A percentile compares a stretch with the other conserved stretches of the same genome.
Evolutionary conservation across 495 filamentous ascomycete species (phyloP).

Genomic region (Neurospora tetraspora): DNA sequence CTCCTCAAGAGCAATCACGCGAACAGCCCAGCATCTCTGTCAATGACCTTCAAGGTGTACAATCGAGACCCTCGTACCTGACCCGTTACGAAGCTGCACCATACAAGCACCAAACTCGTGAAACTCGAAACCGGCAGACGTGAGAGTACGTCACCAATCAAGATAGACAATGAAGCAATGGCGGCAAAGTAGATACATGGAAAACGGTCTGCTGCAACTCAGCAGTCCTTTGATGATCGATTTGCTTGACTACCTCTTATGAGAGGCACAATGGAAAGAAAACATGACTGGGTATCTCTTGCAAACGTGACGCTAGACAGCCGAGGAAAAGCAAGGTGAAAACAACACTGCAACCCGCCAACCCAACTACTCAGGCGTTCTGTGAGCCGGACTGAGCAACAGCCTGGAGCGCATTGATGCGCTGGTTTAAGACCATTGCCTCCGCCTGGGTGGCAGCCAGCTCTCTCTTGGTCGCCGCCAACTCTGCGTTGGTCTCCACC

Average conservation of each 20-base stretch:
- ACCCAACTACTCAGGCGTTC: background rate
- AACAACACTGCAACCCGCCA: background rate
- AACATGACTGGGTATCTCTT: background rate
- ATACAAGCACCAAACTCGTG: background rate
- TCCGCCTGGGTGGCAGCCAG: background rate
- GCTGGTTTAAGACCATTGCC: background rate
- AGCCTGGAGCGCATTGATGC: background rate
- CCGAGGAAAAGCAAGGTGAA: background rate
- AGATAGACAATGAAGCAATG: background rate
- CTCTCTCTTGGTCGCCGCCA: background rate
- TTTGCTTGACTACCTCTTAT: background rate
- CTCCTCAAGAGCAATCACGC: background rate
- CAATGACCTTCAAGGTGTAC: background rate
- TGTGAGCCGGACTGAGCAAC: background rate
- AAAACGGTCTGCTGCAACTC: background rate
- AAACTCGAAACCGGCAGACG: background rate
- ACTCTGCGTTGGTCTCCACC: background rate
- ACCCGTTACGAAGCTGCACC: background rate
- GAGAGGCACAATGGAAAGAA: background rate
- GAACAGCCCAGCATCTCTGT: background rate
- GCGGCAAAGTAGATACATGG: background rate
- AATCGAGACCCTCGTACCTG: background rate
- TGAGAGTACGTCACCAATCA: background rate
- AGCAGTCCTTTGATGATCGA: background rate
- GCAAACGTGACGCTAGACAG: background rate